phyloP scores from a whole-genome alignment of 306 rosid species.

The Trifolium subterraneum region DNA sequence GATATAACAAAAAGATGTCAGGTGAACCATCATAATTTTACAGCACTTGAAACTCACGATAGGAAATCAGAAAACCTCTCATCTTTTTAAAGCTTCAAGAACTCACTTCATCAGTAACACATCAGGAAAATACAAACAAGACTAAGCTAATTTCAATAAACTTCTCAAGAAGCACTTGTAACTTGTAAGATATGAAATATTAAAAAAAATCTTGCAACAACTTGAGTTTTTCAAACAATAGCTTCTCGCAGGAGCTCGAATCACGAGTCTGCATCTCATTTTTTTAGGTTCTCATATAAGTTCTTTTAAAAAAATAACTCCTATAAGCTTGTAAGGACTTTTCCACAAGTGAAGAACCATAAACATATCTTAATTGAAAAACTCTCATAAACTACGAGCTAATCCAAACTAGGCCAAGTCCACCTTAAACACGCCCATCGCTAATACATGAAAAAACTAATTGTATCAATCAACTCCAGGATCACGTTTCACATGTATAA shows the following conservation, averaged over 20 bases:
- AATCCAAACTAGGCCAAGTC: conserved; percentile 1
- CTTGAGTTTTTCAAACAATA: neutral
- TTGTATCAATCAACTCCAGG: conserved; percentile 6
- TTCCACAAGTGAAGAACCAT: neutral
- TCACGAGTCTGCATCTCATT: neutral
- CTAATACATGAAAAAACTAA: neutral
- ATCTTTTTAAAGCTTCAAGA: conserved; percentile 19
- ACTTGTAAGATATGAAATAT: neutral
- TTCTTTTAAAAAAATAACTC: neutral
- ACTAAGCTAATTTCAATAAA: conserved; percentile 1
- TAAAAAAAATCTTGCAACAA: neutral
- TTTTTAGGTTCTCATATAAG: neutral
- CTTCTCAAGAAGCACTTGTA: neutral
- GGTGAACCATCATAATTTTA: neutral
- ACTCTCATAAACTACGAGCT: neutral
- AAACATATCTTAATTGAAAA: neutral
- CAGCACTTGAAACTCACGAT: conserved; percentile 28
- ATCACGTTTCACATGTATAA: conserved; percentile 12
- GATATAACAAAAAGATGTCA: conserved; percentile 17
- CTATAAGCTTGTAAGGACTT: neutral
- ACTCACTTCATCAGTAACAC: neutral
- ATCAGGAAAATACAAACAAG: neutral
- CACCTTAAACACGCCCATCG: neutral
- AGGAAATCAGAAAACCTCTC: conserved; percentile 29
- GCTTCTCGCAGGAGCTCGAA: neutral